Base-by-base conservation (phyloP, 2,329 filamentous ascomycete species). In the Immersiporthe knoxdaviesiana region DNA sequence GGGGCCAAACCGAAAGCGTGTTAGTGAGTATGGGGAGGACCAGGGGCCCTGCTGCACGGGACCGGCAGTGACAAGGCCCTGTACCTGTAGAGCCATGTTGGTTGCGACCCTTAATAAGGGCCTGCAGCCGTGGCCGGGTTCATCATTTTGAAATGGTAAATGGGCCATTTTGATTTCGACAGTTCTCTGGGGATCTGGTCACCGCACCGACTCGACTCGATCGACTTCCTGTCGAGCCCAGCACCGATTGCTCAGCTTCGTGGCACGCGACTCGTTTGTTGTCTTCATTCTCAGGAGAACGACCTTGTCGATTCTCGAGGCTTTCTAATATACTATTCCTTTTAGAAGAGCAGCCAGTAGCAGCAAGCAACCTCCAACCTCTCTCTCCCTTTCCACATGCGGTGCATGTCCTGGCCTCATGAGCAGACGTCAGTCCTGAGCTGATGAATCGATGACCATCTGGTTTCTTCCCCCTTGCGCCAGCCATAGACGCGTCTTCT, bases 21-120 rank as follows among this genome's bases (percentile, higher is more conserved):
- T 39, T 67, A 67, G 65, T 56, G 32, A 52, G 32, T 41, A 62
- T 67, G 32, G 65, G 44, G 65, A 62, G 4, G 44, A 47, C 62
- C 54, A 66, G 37, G 64, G 52, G 64, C 44, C 54, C 24, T 44
- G 65, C 44, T 60, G 65, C 59, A 62, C 58, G 41, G 58, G 58
- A 54, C n/a, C 44, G 65, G 47, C 32, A 50, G 52, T 59, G 65
- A 35, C 56, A 47, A 24, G 61, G n/a, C n/a, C n/a, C n/a, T n/a
- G n/a, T n/a, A 27, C 21, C 41, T 44, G 59, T 24, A 32, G n/a
- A 41, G 39, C 61, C 52, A 56, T 24, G 24, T 30, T 27, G 52
- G 24, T 56, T 56, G 52, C 52, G 24, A 56, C 52, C 52, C 52
- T 56, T 56, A 56, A 30, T 63, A 37, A 50, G 61, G 14, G 44